A percentile compares a stretch with the other conserved stretches of the same genome.
phyloP scores from a whole-genome alignment of 1,284 basidiomycete genomes.

The Melampsora medusae region DNA sequence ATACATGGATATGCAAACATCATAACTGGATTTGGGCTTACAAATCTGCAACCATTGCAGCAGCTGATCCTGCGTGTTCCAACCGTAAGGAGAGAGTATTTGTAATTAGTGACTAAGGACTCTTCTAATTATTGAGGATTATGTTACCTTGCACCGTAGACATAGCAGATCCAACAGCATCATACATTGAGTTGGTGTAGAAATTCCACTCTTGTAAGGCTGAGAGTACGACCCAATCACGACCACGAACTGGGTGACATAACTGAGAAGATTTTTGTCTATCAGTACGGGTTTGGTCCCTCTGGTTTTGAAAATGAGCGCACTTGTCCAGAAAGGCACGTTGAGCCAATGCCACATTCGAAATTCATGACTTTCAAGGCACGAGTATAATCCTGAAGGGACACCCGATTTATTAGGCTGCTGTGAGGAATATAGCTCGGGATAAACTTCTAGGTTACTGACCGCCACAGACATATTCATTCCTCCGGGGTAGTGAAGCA shows the following conservation, averaged over 20 bases:
- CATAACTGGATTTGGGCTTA: not conserved
- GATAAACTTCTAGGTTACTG: not conserved
- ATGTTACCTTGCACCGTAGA: conserved; percentile 28
- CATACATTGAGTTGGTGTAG: conserved; percentile 38
- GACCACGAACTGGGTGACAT: conserved; percentile 30
- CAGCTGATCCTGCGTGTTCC: conserved; percentile 11
- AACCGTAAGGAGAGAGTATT: not conserved
- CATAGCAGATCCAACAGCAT: conserved; percentile 35
- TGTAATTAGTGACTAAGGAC: not conserved
- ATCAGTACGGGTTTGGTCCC: not conserved
- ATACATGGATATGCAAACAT: not conserved
- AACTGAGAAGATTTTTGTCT: not conserved
- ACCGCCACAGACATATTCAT: conserved; percentile 23
- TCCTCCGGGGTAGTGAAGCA: conserved; percentile 26
- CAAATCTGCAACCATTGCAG: conserved; percentile 39
- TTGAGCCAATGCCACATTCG: conserved; percentile 22
- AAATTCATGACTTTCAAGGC: conserved; percentile 40
- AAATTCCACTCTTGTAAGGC: conserved; percentile 44
- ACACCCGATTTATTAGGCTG: not conserved
- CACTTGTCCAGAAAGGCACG: conserved; percentile 36
- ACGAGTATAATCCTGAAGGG: conserved; percentile 31
- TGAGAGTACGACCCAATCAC: conserved; percentile 40
- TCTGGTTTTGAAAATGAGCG: not conserved
- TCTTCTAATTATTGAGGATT: not conserved
- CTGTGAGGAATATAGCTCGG: not conserved